Evolutionary conservation across 2,329 filamentous ascomycete species (phyloP), one percentile per base, ranked within the genome.

Genomic region (Aspergillus brasiliensis): DNA sequence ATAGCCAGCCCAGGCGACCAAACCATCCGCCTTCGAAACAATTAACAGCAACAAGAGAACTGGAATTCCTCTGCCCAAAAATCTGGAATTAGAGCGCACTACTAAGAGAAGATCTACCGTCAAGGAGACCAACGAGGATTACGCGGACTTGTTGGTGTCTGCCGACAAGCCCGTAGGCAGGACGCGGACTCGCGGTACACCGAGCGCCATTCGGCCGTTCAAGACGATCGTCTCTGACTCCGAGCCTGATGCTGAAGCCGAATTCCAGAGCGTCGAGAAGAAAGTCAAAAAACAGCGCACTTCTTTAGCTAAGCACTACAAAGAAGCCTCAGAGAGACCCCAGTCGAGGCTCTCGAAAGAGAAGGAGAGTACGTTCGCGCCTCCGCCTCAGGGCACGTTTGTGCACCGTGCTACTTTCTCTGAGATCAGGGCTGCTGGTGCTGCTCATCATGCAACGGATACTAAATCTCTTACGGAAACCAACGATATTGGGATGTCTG

Each of bases 151-250:
- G 3, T 4, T 17, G 3, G 28, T 37, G 5, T 19, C 51, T 3
- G 23, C 28, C 3, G 40, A 56, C n/a, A 21, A 48, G 13, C 15
- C 17, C 10, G 23, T 1, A 2, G 28, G 17, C 46, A 48, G 31
- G 46, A 5, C 46, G 23, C 46, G 46, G 6, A 31, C 46, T 8
- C 23, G 46, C n/a, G 21, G 23, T 25, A 27, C 27, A 2, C 10
- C 46, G 15, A 38, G 8, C 23, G 40, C 37, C 28, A 59, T 60
- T 5, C 37, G 53, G 8, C 53, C 58, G 1, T 57, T 60, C 23
- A 27, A 11, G 11, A 11, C 31, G 1, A 28, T 8, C 6, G 7
- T 13, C 15, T n/a, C 13, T 31, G 10, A 31, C 25, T 44, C 40
- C 5, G 46, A 48, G 3, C n/a, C 21, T 3, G 46, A 48, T 2